Evolutionary conservation across 768 basidiomycete genomes (phyloP), one percentile per base, ranked within the genome.

Genomic region (Bullera alba): DNA sequence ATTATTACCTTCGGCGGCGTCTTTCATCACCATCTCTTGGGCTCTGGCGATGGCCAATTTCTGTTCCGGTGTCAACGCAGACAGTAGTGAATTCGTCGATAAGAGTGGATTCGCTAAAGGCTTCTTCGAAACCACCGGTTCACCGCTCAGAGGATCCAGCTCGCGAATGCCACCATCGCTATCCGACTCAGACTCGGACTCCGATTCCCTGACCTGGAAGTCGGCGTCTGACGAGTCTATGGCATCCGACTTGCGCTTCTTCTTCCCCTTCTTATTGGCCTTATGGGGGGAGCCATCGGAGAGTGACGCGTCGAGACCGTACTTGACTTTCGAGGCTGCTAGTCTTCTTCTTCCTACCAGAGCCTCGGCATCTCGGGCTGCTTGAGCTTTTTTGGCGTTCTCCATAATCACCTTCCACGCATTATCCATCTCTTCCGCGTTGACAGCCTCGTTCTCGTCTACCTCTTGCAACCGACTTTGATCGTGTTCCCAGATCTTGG

Each of bases 401-500:
- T 77, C 72, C 38, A 91, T 72, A 8, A 86, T 81, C 46, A 80
- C 78, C 10, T 83, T 79, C 90, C 88, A 92, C 68, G 56, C 61
- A n/a, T 88, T 84, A 19, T 55, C 53, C 42, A 44, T 42, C 10
- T 51, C 55, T 22, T 50, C 61, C 19, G 28, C 37, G 10, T 52
- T 42, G 21, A 43, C 53, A 15, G 81, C 82, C 0, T 51, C 48
- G 15, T 67, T 75, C 2, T 67, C 67, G 3, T 76, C 61, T 5
- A 74, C 76, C 39, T 85, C 85, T 28, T 74, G 77, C 19, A 87
- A 65, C 15, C 75, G 63, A 47, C 84, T 84, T 64, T 85, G 84
- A 53, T 85, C 82, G 21, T 85, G 82, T 1, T 84, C 81, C 92
- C 92, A 96, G 36, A 96, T 79, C 69, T 92, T 91, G 10, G 92